Evolutionary conservation across 208 protist species (phyloP).

Genomic region (Angomonas deanei): DNA sequence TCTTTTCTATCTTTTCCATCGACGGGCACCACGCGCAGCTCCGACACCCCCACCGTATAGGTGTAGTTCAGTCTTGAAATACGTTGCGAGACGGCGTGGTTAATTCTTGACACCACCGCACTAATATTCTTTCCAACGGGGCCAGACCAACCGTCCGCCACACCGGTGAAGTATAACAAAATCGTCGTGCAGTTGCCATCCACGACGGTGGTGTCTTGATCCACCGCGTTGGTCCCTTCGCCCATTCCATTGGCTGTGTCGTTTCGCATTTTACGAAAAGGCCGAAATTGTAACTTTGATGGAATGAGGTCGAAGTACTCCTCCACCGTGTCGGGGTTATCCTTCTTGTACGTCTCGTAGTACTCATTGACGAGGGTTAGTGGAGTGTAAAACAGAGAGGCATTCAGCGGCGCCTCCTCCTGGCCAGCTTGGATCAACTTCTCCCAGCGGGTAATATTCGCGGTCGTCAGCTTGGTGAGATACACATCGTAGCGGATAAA

Average conservation of each 20-base stretch:
- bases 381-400: background rate
- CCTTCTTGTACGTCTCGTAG: background rate
- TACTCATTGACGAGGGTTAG: background rate
- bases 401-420: background rate
- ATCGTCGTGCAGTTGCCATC: background rate
- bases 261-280: background rate
- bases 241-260: background rate
- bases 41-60: background rate
- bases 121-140: background rate
- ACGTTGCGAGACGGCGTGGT: background rate
- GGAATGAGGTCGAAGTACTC: background rate
- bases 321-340: background rate
- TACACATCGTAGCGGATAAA: background rate
- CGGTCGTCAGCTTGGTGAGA: background rate
- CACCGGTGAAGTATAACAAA: background rate
- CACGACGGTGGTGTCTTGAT: background rate
- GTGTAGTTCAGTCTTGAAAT: background rate
- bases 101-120: background rate
- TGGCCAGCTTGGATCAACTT: background rate
- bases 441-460: background rate
- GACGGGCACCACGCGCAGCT: background rate
- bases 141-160: background rate
- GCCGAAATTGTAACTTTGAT: background rate
- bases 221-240: background rate
- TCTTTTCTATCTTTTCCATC: background rate